Base-by-base conservation (phyloP, 2,329 filamentous ascomycete species). In the Botrytis elliptica region DNA sequence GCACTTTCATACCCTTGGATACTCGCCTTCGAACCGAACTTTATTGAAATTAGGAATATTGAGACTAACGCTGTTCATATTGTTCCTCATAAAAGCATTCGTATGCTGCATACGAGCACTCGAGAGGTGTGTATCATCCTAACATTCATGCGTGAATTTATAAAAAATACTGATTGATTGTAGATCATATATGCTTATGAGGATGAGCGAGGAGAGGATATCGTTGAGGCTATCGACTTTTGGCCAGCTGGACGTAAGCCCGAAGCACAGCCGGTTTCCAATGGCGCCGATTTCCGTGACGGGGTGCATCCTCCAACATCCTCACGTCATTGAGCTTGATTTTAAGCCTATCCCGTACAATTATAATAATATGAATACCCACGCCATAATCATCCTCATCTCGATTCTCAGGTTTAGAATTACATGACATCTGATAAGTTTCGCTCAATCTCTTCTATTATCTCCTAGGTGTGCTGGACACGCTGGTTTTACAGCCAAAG, bases 151-250 rank as follows among this genome's bases (percentile, higher is more conserved):
- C 55, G 38, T 65, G 63, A 12, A 64, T 55, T 60, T 33, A 16
- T 67, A 40, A 55, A 64, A 14, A 14, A 79, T 64, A 74, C 75
- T 71, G 81, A 80, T 57, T 59, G 62, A 44, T 70, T 60, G 36
- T 80, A 99, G 96, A 98, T 99, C 79, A 84, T 99, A 70, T 98
- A 98, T 84, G 95, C 96, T 67, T 98, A 98, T 82, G 96, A 99
- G 85, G 95, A 98, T 80, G 96, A 99, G 82, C 86, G 90, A 77
- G 95, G 96, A 78, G 93, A 97, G 81, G 96, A 99, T 81, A 91
- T 97, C 70, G 92, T 99, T 76, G 94, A 96, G 79, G 94, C 94
- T 76, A 89, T 99, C 81, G 96, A 99, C 84, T 99, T 99, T 85
- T 99, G 95, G 95, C 79, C 78, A 62, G 76, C 79, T 55, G 81